These are phyloP conservation scores for Blastomyces emzantsi DNA, from an alignment of 2,329 filamentous ascomycete species.

Conservation along the genomic window DNA sequence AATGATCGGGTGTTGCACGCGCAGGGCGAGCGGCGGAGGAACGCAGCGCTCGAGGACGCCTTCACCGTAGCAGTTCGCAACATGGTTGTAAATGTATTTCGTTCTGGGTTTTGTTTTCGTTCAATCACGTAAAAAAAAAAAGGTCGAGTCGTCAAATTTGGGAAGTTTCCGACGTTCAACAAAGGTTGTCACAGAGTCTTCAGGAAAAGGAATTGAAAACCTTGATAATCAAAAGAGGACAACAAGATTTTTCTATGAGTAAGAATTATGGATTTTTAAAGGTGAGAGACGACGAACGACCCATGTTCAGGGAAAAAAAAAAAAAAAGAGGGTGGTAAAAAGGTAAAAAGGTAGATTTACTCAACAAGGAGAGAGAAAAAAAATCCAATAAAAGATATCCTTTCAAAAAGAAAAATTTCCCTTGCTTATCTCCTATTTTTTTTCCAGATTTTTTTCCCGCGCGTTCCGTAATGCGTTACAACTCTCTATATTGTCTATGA, in stretches of 20 bases:
- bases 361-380: constrained; percentile 11
- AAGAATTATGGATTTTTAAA: constrained; percentile 5
- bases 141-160: background rate
- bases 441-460: background rate
- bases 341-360: constrained; percentile 12
- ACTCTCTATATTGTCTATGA: background rate
- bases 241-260: constrained; percentile 2
- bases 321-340: constrained; percentile 10
- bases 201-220: background rate
- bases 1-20: constrained; percentile 19
- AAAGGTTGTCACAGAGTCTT: background rate
- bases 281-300: background rate
- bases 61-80: constrained; percentile 27
- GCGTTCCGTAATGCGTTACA: background rate
- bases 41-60: constrained; percentile 28
- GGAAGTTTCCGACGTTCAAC: background rate
- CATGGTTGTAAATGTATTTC: constrained; percentile 10
- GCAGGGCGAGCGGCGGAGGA: constrained; percentile 30
- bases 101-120: background rate
- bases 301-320: constrained; percentile 1
- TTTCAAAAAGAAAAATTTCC: constrained; percentile 11
- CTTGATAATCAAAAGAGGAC: background rate
- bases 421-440: background rate
- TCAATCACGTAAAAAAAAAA: background rate
- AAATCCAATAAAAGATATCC: background rate